Percentiles rank a stretch among this genome's conserved stretches.
These are phyloP conservation scores for Globisporangium alternatum DNA, from an alignment of 352 stramenopile genomes.

Conservation along the genomic window DNA sequence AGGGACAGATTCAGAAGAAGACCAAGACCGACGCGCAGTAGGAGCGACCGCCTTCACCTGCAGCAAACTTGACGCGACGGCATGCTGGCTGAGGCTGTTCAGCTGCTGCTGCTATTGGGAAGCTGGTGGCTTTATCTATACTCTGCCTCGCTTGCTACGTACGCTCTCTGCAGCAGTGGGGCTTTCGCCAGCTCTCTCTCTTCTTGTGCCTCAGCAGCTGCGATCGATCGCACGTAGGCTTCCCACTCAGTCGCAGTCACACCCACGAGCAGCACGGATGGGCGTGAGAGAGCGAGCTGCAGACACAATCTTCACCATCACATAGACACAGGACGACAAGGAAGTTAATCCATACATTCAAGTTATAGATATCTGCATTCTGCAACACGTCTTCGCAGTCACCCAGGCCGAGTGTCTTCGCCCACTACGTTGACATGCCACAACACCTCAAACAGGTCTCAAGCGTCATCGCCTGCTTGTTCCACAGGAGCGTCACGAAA, in stretches of 20 bases:
- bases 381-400: background rate
- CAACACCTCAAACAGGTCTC: no score
- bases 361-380: slow-evolving; percentile 1
- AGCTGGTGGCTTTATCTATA: background rate
- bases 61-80: background rate
- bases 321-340: background rate
- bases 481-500: slow-evolving; percentile 45
- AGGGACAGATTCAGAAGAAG: slow-evolving; percentile 4
- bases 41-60: background rate
- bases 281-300: no score
- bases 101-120: background rate
- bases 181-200: background rate
- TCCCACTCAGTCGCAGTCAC: no score
- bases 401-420: background rate
- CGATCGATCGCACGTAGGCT: no score
- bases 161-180: background rate
- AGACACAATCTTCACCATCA: background rate
- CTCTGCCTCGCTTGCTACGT: background rate
- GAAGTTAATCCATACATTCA: background rate
- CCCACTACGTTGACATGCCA: no score
- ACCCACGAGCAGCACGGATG: no score
- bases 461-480: slow-evolving; percentile 45
- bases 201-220: no score
- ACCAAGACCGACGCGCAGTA: background rate
- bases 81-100: background rate